Base-by-base conservation (phyloP, 2,329 filamentous ascomycete genomes). In the Exophiala oligosperma region DNA sequence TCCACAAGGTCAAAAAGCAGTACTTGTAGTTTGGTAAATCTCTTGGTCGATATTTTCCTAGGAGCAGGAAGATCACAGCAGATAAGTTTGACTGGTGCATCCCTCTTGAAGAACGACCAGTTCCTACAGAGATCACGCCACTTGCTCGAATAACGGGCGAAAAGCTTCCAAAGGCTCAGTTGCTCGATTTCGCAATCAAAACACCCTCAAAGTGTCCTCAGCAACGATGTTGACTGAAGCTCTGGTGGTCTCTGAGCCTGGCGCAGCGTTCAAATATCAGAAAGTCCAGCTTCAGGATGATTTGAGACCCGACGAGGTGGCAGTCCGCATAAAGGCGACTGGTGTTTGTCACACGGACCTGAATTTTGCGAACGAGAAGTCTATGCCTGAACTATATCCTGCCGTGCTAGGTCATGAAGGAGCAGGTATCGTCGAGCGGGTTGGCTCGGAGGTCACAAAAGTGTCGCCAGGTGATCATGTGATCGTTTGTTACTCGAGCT, bases 381-480 rank as follows among this genome's bases (percentile, higher is more conserved):
- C 59, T 14, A 61, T 63, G 60, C 64, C 65, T 2, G 65, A 67
- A 35, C 51, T 64, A 37, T 95, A 96, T 81, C 91, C 91, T 69
- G 86, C 74, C 32, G 81, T 81, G 0, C 68, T 77, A 2, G 83
- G 83, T 26, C 82, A 79, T 61, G 81, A 84, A 65, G 82, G 76
- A 59, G 70, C 79, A n/a, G 83, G 84, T 37, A 70, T 77, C 1
- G 79, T 86, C 14, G 77, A 81, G 50, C 75, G 76, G 23, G 72
- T 84, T 21, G 83, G 83, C 23, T 68, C 72, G 5, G 70, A 72
- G 2, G 81, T 84, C 3, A 78, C 71, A 11, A 77, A 76, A 54
- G 92, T 97, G 69, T 95, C 96, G 82, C 84, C 85, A 50, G 93
- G 93, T 66, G 93, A 97, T 80, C 88, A 95, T 72, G 93, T 97